Base-by-base conservation (phyloP, 768 basidiomycete species). In the Candolleomyces eurysporus region DNA sequence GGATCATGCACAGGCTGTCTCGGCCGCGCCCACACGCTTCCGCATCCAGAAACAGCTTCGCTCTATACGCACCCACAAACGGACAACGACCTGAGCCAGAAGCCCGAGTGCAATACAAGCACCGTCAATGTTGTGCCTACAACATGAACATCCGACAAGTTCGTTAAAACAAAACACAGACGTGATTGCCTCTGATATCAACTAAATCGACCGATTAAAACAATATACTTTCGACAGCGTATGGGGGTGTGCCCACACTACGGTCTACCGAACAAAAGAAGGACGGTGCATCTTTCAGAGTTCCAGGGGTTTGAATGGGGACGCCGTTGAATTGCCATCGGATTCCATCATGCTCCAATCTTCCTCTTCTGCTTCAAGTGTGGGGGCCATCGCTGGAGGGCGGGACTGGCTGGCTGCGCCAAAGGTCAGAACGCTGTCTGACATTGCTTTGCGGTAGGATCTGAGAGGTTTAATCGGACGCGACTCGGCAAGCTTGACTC, bases 401-500 rank as follows among this genome's bases (percentile, higher is more conserved):
- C 19, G 17, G 5, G 53, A 13, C 3, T 21, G 40, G 17, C 52
- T 13, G 39, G 11, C 10, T 11, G 11, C 32, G 19, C 21, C 22
- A 36, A 56, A 61, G 40, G 51, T 46, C 22, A 61, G 45, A 11
- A 56, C 43, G 30, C 32, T 54, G 14, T 61, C 60, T 16, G 60
- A 61, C 43, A 55, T 40, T 9, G 69, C 60, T 48, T 72, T 73
- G 54, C 70, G 71, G 9, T 73, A 68, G 56, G 70, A 76, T 59
- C 74, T 73, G 36, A 83, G 70, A 55, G 81, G 74, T 60, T 78
- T 83, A 6, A 79, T 74, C 57, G 74, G 75, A 62, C 78, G 70
- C 26, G 51, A 56, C 32, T 60, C 51, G 42, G 52, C 46, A 52
- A 60, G 17, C 48, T 51, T 13, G 40, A 51, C 9, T 30, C 46